phyloP scores from a whole-genome alignment of 2,329 filamentous ascomycete genomes.

The Penicillium psychrosexuale region DNA sequence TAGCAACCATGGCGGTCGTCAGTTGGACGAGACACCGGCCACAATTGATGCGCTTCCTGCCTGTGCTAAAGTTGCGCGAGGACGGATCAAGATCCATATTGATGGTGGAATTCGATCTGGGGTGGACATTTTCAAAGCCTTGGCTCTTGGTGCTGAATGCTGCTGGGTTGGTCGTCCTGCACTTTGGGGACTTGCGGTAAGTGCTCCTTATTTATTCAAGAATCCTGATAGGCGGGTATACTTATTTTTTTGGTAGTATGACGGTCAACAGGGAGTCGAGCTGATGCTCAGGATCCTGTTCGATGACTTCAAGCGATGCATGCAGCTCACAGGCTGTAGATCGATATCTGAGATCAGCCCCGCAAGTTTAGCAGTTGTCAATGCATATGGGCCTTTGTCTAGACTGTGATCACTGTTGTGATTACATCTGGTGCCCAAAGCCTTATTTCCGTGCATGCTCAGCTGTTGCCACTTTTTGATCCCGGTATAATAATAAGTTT shows the following conservation, averaged over 20 bases:
- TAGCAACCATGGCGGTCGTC: conserved; percentile 40
- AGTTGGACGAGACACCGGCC: conserved; percentile 37
- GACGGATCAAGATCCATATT: conserved; percentile 33
- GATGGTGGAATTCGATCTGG: conserved; percentile 37
- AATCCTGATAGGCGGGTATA: neutral
- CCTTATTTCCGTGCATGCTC: conserved; percentile 1
- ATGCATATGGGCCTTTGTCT: conserved; percentile 12
- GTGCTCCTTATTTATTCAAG: conserved; percentile 1
- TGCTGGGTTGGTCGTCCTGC: conserved; percentile 34
- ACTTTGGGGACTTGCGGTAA: conserved; percentile 37
- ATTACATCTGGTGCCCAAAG: neutral
- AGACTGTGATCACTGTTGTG: neutral
- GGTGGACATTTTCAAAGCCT: conserved; percentile 37
- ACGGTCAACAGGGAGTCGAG: conserved; percentile 33
- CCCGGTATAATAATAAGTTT: neutral
- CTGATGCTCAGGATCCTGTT: conserved; percentile 31
- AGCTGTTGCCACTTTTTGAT: conserved; percentile 21
- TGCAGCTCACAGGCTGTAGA: conserved; percentile 29
- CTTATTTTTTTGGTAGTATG: conserved; percentile 23
- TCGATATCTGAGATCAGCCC: conserved; percentile 26
- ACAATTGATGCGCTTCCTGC: conserved; percentile 37
- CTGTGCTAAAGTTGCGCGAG: conserved; percentile 27
- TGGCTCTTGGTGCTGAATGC: conserved; percentile 35
- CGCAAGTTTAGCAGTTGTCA: conserved; percentile 19
- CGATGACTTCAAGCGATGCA: conserved; percentile 32